phyloP scores from a whole-genome alignment of 1,284 basidiomycete genomes.

The Ceratobasidium papillatum region DNA sequence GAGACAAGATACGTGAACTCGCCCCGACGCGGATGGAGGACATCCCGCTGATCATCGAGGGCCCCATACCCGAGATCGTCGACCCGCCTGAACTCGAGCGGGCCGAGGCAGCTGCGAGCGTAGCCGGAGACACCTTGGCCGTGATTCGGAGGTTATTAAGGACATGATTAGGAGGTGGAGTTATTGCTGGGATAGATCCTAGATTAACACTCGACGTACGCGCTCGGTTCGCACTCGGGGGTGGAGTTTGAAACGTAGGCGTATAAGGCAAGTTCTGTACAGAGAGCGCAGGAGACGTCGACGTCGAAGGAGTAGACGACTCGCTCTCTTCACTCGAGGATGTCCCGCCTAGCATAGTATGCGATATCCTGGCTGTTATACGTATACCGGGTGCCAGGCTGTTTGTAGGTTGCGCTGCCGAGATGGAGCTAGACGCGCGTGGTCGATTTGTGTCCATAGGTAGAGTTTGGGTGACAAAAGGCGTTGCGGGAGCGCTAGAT shows the following conservation, averaged over 20 bases:
- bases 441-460: not conserved
- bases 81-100: constrained; percentile 22
- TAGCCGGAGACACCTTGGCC: not conserved
- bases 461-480: not conserved
- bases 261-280: no score
- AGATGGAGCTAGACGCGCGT: no score
- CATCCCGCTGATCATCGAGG: constrained; percentile 12
- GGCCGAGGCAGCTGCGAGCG: not conserved
- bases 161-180: no score
- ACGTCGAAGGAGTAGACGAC: no score
- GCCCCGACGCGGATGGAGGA: constrained; percentile 12
- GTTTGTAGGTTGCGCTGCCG: no score
- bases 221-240: not conserved
- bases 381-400: not conserved
- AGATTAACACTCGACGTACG: not conserved
- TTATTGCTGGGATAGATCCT: no score
- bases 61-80: constrained; percentile 7
- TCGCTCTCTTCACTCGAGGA: no score
- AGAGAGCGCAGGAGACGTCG: no score
- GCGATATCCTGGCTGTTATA: constrained; percentile 23
- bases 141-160: not conserved
- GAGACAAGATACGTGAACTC: constrained; percentile 23
- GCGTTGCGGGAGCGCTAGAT: no score
- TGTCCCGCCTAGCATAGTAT: no score
- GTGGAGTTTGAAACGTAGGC: no score